Evolutionary conservation across 768 basidiomycete species (phyloP), one percentile per base, ranked within the genome.

Genomic region (Crepidotus variabilis): DNA sequence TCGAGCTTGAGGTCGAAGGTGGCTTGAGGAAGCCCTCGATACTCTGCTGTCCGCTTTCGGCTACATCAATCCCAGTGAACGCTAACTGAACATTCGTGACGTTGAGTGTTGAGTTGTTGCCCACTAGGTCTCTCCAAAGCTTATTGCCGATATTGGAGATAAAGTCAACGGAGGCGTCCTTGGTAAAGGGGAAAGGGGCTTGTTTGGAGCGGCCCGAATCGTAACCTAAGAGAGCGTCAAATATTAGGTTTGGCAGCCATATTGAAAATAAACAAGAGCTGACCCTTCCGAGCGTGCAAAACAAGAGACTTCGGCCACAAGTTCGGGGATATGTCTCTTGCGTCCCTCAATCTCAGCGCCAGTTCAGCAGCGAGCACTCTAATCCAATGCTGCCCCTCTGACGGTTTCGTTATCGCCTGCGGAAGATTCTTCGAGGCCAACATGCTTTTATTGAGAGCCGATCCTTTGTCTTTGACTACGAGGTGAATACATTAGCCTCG

Each of bases 241-340:
- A 21, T 59, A 51, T 47, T 21, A 53, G 28, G 61, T 50, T 54
- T 34, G 16, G n/a, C 7, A 21, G 23, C 16, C 47, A 11, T 47
- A 48, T 11, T 20, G 22, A 8, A 28, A n/a, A 16, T 43, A 36
- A 9, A 39, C 13, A 35, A 33, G 54, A 82, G 5, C 54, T 33
- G 16, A 68, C 93, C 88, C 77, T 87, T 86, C 24, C 90, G 78
- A 24, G 85, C 80, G 60, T 87, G 84, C 32, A 99, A 72, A 16
- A 89, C 92, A 47, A 99, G 76, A 0, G 90, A 90, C 71, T 92
- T 98, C 0, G 97, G 97, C 97, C 96, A 96, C 7, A 92, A 64
- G 45, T 86, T 87, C 0, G 90, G 85, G 13, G 81, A 80, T 1
- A 74, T 71, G 57, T 88, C 81, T 2, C 97, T 76, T 1, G 90